Evolutionary conservation across 805 yeast species (phyloP), one percentile per base, ranked within the genome.

Genomic region (Teunomyces aglyptinius): DNA sequence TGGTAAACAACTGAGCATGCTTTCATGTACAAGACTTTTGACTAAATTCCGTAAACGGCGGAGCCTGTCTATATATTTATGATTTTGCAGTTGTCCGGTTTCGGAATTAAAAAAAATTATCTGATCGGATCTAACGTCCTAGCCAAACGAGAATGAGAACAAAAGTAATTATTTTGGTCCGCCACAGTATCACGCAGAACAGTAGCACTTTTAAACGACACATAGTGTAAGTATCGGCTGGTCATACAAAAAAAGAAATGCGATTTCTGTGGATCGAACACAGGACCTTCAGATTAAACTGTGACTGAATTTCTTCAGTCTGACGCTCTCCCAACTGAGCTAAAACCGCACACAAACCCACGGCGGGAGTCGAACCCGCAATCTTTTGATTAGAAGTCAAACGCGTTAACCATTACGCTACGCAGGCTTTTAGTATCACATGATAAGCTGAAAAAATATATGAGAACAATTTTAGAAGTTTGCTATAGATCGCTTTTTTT

Each of bases 211-310:
- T 24, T 19, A 19, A 19, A 4, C 20, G 5, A 19, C 20, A 19
- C 20, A 4, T 19, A 5, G 20, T 19, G 3, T 19, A 19, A 19
- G 5, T 19, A 19, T 5, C 5, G 3, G 20, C 5, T 19, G 20
- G 5, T 19, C 5, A 19, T 19, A 19, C 3, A 15, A 26, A 8
- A 12, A 16, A 34, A 40, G 42, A 64, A 59, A 53, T 78, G 83
- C 83, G 81, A 76, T 66, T 76, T 79, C 80, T 82, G 88, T 81
- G 89, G 88, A 81, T 83, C 85, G 89, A 84, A 84, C 89, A 81
- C 88, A 82, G 85, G 87, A 83, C 89, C 89, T 84, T 78, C 87
- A 83, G 87, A 82, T 82, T 57, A 56, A 56, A 57, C 60, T 60
- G 59, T 52, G 61, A 61, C 66, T 54, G 58, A 57, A 58, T 48